These are phyloP conservation scores for Zalaria obscura DNA, from an alignment of 2,329 filamentous ascomycete genomes.

Conservation along the genomic window DNA sequence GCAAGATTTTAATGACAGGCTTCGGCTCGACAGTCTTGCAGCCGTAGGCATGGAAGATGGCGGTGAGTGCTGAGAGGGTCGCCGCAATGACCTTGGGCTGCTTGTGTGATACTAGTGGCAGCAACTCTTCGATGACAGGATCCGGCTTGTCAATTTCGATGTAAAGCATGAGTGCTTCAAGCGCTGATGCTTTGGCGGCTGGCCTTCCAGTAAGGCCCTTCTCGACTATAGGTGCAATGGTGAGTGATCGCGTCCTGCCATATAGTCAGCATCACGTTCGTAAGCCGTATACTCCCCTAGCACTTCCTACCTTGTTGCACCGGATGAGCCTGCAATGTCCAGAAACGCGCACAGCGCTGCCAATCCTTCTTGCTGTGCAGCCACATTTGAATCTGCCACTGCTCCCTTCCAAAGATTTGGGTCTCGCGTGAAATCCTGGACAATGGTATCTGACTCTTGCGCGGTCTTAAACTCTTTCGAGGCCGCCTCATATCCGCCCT, in stretches of 20 bases:
- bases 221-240: conserved; percentile 69
- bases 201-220: conserved; percentile 86
- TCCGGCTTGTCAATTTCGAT: conserved; percentile 78
- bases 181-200: conserved; percentile 71
- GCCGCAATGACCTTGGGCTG: conserved; percentile 77
- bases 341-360: conserved; percentile 80
- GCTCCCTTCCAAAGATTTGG: conserved; percentile 81
- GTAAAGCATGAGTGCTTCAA: conserved; percentile 78
- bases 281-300: not conserved
- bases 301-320: conserved; percentile 50
- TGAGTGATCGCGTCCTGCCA: conserved; percentile 54
- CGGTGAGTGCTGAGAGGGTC: conserved; percentile 60
- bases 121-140: conserved; percentile 78
- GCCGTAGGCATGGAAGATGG: conserved; percentile 86
- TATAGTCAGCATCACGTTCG: not conserved
- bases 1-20: conserved; percentile 71
- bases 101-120: conserved; percentile 74
- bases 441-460: conserved; percentile 70
- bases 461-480: conserved; percentile 74
- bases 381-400: conserved; percentile 88
- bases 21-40: conserved; percentile 92
- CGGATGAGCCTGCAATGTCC: conserved; percentile 73
- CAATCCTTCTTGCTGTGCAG: conserved; percentile 87
- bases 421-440: conserved; percentile 77
- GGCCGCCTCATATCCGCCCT: conserved; percentile 86